Percentiles rank a stretch among this genome's conserved stretches.
Conservation (phyloP, 2,329 filamentous ascomycete species). For the Aspergillus ochraceus region DNA sequence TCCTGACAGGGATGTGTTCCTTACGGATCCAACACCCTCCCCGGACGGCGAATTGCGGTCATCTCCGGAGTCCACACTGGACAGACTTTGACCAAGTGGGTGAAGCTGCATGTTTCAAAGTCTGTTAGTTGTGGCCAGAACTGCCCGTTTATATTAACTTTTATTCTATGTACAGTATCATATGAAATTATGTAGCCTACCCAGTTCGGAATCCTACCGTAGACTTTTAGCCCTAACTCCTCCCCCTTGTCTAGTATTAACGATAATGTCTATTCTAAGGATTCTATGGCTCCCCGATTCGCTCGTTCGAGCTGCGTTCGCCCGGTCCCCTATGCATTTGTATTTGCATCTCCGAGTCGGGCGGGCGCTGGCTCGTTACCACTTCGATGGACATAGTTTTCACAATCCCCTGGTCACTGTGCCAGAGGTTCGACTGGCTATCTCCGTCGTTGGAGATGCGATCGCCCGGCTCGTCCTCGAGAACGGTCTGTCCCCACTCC, state of each 20-base stretch:
- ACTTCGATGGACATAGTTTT: conserved; percentile 5
- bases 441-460: not conserved
- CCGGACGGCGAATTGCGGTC: not conserved
- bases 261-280: not conserved
- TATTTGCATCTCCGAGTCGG: not conserved
- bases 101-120: not conserved
- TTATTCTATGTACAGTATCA: not conserved
- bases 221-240: not conserved
- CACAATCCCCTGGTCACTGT: not conserved
- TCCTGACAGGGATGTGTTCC: not conserved
- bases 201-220: too few species aligned
- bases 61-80: not conserved
- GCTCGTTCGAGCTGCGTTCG: not conserved
- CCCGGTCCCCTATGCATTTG: not conserved
- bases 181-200: too few species aligned
- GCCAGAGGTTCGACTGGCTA: not conserved
- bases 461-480: not conserved
- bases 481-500: not conserved
- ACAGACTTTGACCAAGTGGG: not conserved
- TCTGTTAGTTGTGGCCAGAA: not conserved
- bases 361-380: not conserved
- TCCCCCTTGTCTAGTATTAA: not conserved
- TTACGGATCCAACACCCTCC: not conserved
- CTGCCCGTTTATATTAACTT: not conserved
- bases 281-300: not conserved